Evolutionary conservation across 2,329 filamentous ascomycete genomes (phyloP), one percentile per base, ranked within the genome.

Genomic region (Epichloe sibirici): DNA sequence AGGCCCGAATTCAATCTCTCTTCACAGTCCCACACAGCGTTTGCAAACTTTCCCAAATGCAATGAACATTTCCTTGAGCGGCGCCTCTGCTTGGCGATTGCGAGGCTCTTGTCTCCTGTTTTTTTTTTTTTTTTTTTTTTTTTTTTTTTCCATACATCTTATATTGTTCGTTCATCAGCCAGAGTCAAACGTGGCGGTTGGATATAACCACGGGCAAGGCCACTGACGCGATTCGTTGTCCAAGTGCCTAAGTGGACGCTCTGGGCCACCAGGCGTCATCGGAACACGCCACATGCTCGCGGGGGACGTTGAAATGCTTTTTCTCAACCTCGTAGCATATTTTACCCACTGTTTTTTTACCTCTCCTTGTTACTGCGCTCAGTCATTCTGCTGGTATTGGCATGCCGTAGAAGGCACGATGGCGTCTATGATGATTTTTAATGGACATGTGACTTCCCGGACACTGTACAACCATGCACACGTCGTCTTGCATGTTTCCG

Each of bases 371-470:
- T 31, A 31, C 31, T 31, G 31, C 31, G 9, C 31, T 31, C 8
- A 8, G 31, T 31, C 31, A 31, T 11, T 31, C 31, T 31, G 9
- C 31, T 38, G 40, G 31, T 38, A 28, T 4, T 39, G 40, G 39
- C 34, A 31, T 45, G 48, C 48, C 48, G 11, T 34, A 28, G 40
- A 17, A 45, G 48, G 48, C 48, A 50, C 35, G 31, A 50, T 49
- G 48, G 48, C 48, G 48, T 47, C 31, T 45, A n/a, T 45, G 40
- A 50, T 50, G 39, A 50, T 45, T 23, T 23, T 23, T 23, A 23
- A 28, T 34, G 39, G 48, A 38, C 34, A 50, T 35, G 39, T 28
- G 23, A 31, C 5, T 37, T 25, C 12, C 5, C 34, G 35, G 48
- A 50, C 17, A 43, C 31, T 44, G 34, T 21, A 37, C 38, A 13